phyloP scores from a whole-genome alignment of 1,139 yeast genomes.

The Hyphopichia fennica region DNA sequence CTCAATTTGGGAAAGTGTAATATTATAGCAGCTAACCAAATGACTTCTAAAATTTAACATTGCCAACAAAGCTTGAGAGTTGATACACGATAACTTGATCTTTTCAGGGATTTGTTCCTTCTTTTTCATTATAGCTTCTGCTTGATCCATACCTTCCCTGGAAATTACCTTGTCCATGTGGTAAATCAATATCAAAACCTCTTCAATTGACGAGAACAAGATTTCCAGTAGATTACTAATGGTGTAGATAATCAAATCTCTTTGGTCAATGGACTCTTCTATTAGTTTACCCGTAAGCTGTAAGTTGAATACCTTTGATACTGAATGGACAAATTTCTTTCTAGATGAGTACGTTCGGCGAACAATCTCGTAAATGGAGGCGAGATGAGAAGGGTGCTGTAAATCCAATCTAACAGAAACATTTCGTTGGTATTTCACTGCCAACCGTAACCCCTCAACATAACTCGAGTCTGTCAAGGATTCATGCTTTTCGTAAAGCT shows the following conservation, averaged over 20 bases:
- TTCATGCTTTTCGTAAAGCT: conserved; percentile 64
- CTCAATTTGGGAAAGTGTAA: conserved; percentile 21
- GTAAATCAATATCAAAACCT: conserved; percentile 21
- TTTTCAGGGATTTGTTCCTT: conserved; percentile 6
- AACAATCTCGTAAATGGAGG: conserved; percentile 32
- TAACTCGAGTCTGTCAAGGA: conserved; percentile 67
- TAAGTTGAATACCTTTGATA: conserved; percentile 24
- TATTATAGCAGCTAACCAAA: conserved; percentile 20
- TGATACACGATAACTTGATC: conserved; percentile 9
- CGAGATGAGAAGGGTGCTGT: neutral
- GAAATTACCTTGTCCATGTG: conserved; percentile 16
- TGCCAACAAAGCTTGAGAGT: conserved; percentile 22
- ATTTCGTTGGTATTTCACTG: conserved; percentile 44
- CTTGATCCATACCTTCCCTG: conserved; percentile 37
- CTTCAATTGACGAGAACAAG: conserved; percentile 41
- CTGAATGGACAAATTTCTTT: conserved; percentile 41
- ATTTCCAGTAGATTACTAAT: conserved; percentile 39
- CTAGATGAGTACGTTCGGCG: conserved; percentile 42
- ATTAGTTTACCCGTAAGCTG: conserved; percentile 10
- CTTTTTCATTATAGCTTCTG: conserved; percentile 13
- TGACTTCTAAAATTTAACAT: conserved; percentile 21
- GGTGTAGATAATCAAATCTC: conserved; percentile 33
- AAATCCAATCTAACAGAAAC: conserved; percentile 12
- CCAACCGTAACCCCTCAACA: conserved; percentile 60
- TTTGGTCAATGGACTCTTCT: conserved; percentile 14